Evolutionary conservation across 148 eudicot species (phyloP).

Genomic region (Euryodendron excelsum): DNA sequence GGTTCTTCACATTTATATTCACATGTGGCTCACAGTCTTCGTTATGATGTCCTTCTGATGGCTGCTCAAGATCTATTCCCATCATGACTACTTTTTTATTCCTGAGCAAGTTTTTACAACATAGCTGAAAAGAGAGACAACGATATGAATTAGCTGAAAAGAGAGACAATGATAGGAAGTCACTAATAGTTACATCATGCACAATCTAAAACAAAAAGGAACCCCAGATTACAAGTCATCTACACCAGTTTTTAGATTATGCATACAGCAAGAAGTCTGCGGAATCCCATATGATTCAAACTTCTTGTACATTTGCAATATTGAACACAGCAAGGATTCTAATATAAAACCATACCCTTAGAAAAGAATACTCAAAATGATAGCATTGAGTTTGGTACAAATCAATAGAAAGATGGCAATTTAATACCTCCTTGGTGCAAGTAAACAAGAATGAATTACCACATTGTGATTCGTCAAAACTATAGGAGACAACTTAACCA

Average conservation of each 20-base stretch:
- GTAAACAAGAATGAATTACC: not conserved
- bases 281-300: not conserved
- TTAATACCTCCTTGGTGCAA: not conserved
- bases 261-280: not conserved
- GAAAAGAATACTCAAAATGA: not conserved
- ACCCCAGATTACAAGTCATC: too few species aligned
- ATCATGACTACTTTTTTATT: slow-evolving; percentile 3
- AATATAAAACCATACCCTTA: not conserved
- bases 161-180: too few species aligned
- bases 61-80: slow-evolving; percentile 20
- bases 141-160: too few species aligned
- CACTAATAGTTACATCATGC: too few species aligned
- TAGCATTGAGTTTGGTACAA: not conserved
- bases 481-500: too few species aligned
- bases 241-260: too few species aligned
- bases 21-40: slow-evolving; percentile 9
- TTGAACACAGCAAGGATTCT: not conserved
- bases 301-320: not conserved
- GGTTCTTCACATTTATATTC: not conserved
- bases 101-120: not conserved
- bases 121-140: not conserved
- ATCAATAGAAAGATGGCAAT: not conserved
- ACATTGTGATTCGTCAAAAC: too few species aligned
- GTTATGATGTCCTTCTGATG: slow-evolving; percentile 14
- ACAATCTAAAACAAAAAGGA: too few species aligned